These are phyloP conservation scores for Aureobasidium sp. DNA, from an alignment of 2,329 filamentous ascomycete species.

Conservation along the genomic window DNA sequence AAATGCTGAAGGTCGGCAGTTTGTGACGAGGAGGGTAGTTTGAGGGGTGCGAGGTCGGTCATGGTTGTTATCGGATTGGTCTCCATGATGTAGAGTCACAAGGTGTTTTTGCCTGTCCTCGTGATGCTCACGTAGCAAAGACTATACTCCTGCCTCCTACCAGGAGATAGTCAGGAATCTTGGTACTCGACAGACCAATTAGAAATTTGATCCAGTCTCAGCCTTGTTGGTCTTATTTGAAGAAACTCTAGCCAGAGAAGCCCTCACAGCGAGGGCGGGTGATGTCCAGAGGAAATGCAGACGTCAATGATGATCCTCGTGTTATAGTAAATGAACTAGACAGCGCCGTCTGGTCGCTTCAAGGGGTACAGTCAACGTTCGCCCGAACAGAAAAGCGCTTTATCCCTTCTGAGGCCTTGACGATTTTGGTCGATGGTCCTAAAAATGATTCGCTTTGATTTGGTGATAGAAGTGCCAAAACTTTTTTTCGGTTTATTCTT, in stretches of 20 bases:
- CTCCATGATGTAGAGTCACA: neutral
- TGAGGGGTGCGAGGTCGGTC: slow-evolving; percentile 10
- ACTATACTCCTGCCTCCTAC: neutral
- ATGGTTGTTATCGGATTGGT: neutral
- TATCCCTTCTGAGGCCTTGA: neutral
- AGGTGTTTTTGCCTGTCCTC: neutral
- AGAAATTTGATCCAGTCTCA: neutral
- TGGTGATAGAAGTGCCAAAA: neutral
- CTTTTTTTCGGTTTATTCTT: neutral
- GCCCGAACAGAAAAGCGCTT: neutral
- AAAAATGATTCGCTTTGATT: neutral
- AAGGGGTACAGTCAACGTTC: too few species aligned
- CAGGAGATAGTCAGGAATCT: neutral
- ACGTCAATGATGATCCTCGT: neutral
- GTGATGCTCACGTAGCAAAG: neutral
- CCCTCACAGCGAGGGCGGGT: neutral
- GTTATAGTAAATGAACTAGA: neutral
- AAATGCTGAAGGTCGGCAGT: slow-evolving; percentile 28
- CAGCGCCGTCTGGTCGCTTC: neutral
- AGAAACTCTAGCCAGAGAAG: neutral
- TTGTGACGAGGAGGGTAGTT: slow-evolving; percentile 3
- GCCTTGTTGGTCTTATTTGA: neutral
- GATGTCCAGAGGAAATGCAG: neutral
- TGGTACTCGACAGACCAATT: neutral
- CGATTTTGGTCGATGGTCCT: neutral